Evolutionary conservation across 176 grass and related monocot genomes (phyloP), one percentile per base, ranked within the genome.

Genomic region (Oryza longistaminata): DNA sequence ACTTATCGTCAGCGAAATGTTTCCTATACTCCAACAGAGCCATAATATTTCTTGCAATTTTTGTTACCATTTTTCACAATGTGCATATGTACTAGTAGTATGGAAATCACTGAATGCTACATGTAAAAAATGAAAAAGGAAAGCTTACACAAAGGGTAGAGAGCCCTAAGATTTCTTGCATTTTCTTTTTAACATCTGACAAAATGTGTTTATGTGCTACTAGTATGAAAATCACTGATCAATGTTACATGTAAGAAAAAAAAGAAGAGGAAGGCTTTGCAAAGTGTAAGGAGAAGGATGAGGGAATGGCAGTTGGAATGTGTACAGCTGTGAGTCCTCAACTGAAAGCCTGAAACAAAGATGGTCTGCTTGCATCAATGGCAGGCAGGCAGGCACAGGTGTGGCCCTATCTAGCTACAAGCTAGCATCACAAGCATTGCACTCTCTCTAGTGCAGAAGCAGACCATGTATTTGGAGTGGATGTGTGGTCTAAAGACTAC

Each of bases 271-370:
- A 74, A 34, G n/a, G 12, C 29, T 74, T 50, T 50, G 71, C 24
- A 45, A 70, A 53, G 42, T 35, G 49, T 61, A 62, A 5, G 58
- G 8, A 62, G 35, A 65, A 22, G 40, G 13, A 21, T 71, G 66
- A 80, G 78, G 85, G 58, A 37, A 84, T 85, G 85, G 25, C 76
- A 85, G 81, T 71, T 48, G 75, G 61, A 53, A 66, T 82, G 60
- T 85, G 82, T 84, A 83, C 81, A 91, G 88, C 88, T 87, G 80
- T 73, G 84, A 90, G 83, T 66, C 49, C 83, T 78, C 70, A 80
- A 75, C 70, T 75, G 85, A 90, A 90, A 90, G 89, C 80, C 85
- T 90, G 85, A 82, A 71, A 13, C 85, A 87, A 83, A 80, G 85
- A 83, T 65, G 79, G 80, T 31, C 73, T 79, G 67, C 67, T 83